These are phyloP conservation scores for Colletotrichum neosansevieriae DNA, from an alignment of 2,329 filamentous ascomycete genomes.

Conservation along the genomic window DNA sequence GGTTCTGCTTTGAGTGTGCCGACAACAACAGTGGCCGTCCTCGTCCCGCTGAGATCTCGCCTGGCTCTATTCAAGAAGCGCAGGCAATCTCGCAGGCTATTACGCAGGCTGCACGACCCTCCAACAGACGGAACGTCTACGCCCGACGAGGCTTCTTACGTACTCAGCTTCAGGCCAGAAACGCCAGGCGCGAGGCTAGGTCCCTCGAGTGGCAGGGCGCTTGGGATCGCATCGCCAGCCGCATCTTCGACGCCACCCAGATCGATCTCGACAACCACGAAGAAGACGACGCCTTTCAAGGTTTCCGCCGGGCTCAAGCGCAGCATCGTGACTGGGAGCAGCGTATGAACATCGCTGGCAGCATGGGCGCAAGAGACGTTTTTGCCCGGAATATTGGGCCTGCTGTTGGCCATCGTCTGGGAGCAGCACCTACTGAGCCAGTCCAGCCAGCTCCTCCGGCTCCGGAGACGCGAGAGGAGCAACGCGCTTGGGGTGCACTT, in stretches of 20 bases:
- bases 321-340: conserved; percentile 82
- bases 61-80: conserved; percentile 16
- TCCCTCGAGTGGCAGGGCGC: conserved; percentile 90
- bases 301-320: conserved; percentile 65
- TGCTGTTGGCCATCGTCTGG: conserved; percentile 71
- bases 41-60: conserved; percentile 22
- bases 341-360: conserved; percentile 83
- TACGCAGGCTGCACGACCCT: conserved; percentile 24
- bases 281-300: conserved; percentile 72
- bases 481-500: conserved; percentile 89
- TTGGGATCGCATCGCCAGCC: conserved; percentile 75
- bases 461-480: conserved; percentile 82
- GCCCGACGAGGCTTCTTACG: conserved; percentile 59
- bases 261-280: conserved; percentile 89
- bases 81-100: conserved; percentile 19
- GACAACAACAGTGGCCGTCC: conserved; percentile 55
- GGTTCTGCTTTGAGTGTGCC: conserved; percentile 91
- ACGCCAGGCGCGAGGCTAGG: conserved; percentile 72
- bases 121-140: conserved; percentile 19
- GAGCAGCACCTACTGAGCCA: conserved; percentile 54
- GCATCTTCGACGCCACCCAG: conserved; percentile 75
- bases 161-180: conserved; percentile 69
- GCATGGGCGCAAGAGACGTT: conserved; percentile 79
- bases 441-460: conserved; percentile 48
- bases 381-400: conserved; percentile 74